These are phyloP conservation scores for Marasmius oreades DNA, from an alignment of 1,284 basidiomycete species.

Conservation along the genomic window DNA sequence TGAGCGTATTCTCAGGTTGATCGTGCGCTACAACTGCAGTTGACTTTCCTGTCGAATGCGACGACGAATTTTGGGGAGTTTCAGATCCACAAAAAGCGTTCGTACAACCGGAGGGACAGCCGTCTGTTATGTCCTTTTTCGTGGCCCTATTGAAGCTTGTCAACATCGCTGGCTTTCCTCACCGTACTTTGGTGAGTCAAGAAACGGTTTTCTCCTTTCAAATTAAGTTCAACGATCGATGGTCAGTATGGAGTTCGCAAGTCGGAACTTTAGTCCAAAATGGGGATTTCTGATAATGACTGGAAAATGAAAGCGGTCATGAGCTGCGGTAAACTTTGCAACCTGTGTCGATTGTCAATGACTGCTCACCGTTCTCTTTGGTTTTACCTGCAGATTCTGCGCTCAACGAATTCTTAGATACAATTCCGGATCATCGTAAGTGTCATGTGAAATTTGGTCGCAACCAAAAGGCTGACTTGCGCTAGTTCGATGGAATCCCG, in stretches of 20 bases:
- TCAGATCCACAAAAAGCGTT: background rate
- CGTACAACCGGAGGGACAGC: background rate
- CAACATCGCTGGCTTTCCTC: background rate
- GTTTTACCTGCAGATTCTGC: conserved; percentile 36
- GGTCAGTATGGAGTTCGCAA: background rate
- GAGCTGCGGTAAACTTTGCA: background rate
- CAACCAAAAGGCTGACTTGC: background rate
- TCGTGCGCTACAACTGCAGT: conserved; percentile 63
- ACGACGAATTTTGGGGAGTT: conserved; percentile 2
- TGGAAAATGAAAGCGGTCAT: background rate
- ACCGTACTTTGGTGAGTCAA: background rate
- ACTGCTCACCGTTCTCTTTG: no score
- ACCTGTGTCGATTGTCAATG: background rate
- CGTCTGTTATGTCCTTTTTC: background rate
- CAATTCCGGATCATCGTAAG: conserved; percentile 47
- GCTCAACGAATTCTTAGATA: conserved; percentile 55
- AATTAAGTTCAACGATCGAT: no score
- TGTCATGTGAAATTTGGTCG: background rate
- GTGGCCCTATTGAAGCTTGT: background rate
- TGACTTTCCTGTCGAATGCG: background rate
- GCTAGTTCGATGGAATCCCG: conserved; percentile 60
- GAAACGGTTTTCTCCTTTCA: background rate
- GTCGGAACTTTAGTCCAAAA: background rate
- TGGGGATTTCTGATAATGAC: background rate
- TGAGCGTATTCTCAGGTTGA: conserved; percentile 58